phyloP scores from a whole-genome alignment of 306 rosid genomes.

The Prunus dulcis region DNA sequence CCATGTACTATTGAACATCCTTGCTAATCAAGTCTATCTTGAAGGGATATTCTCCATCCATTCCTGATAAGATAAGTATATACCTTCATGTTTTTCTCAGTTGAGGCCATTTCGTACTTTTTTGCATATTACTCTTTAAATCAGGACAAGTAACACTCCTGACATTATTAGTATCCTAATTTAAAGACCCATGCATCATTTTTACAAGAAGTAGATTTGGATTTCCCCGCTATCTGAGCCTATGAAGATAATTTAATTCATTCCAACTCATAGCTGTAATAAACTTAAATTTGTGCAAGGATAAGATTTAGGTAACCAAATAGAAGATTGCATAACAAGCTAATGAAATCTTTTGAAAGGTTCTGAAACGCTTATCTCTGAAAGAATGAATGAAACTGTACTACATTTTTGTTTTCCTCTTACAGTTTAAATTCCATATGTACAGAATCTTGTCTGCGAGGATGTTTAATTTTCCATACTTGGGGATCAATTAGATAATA shows the following conservation, averaged over 20 bases:
- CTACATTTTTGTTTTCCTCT: neutral
- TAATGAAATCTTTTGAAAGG: neutral
- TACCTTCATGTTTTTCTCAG: neutral
- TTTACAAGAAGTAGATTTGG: neutral
- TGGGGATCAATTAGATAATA: slow-evolving; percentile 12
- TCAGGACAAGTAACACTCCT: neutral
- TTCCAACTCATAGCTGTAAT: neutral
- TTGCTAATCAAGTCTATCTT: slow-evolving; percentile 41
- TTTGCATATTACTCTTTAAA: neutral
- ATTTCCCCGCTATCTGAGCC: neutral
- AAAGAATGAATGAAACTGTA: slow-evolving; percentile 14
- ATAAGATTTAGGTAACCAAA: neutral
- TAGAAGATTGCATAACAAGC: neutral
- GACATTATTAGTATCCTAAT: neutral
- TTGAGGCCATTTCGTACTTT: neutral
- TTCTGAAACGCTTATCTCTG: neutral
- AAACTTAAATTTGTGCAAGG: neutral
- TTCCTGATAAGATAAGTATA: slow-evolving; percentile 27
- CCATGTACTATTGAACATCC: slow-evolving; percentile 37
- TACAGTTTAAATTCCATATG: slow-evolving; percentile 15
- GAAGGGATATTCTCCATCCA: slow-evolving; percentile 34
- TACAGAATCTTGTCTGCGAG: slow-evolving; percentile 15
- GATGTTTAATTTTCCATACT: slow-evolving; percentile 9
- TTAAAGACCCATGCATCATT: neutral
- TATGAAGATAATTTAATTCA: neutral